Evolutionary conservation across 768 basidiomycete species (phyloP).

Genomic region (Punctularia strigosozonata): DNA sequence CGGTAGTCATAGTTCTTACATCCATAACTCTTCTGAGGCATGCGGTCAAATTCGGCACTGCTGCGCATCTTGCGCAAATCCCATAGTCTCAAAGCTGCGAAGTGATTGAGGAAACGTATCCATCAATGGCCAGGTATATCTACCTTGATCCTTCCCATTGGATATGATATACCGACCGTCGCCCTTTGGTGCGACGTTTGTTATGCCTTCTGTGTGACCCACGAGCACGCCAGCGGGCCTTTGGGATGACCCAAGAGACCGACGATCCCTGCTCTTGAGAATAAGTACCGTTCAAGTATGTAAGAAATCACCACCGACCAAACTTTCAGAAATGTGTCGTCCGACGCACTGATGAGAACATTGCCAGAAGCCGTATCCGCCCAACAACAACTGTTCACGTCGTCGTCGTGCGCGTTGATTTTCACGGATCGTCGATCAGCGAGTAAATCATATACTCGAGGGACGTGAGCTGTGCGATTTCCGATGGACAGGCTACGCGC

Average conservation of each 20-base stretch:
- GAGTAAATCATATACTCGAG: constrained; percentile 81
- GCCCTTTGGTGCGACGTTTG: constrained; percentile 90
- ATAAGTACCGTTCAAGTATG: neutral
- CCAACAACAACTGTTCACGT: constrained; percentile 95
- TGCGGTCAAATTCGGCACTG: constrained; percentile 52
- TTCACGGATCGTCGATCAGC: constrained; percentile 69
- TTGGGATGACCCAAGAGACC: constrained; percentile 31
- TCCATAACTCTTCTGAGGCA: constrained; percentile 40
- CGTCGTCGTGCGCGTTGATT: constrained; percentile 78
- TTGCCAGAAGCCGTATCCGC: constrained; percentile 90
- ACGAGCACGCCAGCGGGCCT: constrained; percentile 90
- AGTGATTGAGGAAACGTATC: no score
- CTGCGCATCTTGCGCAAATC: constrained; percentile 89
- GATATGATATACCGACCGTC: constrained; percentile 93
- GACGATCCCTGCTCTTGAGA: constrained; percentile 31
- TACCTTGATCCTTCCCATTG: constrained; percentile 96
- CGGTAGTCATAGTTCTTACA: constrained; percentile 68
- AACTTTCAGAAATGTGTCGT: constrained; percentile 90
- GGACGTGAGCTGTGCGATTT: neutral
- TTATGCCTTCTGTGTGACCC: constrained; percentile 93
- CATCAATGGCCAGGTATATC: no score
- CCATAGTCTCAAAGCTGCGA: constrained; percentile 82
- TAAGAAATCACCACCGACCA: constrained; percentile 42
- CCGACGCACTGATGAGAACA: constrained; percentile 88
- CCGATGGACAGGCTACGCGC: neutral